Evolutionary conservation across 2,329 filamentous ascomycete genomes (phyloP).

Genomic region (Exserohilum rostratum): DNA sequence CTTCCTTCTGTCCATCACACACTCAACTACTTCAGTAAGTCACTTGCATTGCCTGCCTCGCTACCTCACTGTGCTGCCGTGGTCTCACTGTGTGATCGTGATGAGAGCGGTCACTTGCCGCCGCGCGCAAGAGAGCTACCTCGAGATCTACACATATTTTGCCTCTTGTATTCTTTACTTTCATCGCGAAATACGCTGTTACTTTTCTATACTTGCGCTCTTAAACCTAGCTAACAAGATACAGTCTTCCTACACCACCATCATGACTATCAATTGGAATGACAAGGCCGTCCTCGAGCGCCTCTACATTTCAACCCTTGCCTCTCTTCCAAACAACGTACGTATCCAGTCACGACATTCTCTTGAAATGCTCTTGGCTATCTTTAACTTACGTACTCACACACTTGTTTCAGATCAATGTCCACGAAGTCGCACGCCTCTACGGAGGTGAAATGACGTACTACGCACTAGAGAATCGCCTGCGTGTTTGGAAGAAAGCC

Average conservation of each 20-base stretch:
- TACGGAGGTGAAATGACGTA: conserved; percentile 57
- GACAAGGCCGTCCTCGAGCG: conserved; percentile 46
- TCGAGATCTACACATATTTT: background rate
- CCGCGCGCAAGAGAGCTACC: too few species aligned
- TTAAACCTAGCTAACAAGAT: background rate
- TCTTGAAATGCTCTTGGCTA: background rate
- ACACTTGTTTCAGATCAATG: conserved; percentile 50
- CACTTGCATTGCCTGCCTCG: too few species aligned
- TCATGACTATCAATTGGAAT: conserved; percentile 50
- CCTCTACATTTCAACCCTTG: conserved; percentile 50
- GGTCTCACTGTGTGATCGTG: too few species aligned
- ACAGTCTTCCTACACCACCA: background rate
- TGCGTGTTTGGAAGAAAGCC: conserved; percentile 53
- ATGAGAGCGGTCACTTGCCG: too few species aligned
- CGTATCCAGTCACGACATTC: background rate
- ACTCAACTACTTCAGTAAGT: too few species aligned
- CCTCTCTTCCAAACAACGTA: conserved; percentile 42
- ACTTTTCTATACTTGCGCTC: background rate
- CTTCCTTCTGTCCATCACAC: too few species aligned
- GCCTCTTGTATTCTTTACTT: background rate
- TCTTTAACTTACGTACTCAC: conserved; percentile 4
- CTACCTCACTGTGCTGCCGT: too few species aligned
- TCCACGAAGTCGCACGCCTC: conserved; percentile 50
- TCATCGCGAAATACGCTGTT: background rate
- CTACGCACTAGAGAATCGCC: conserved; percentile 55